Percentiles rank a stretch among this genome's conserved stretches.
Evolutionary conservation across 2,329 filamentous ascomycete genomes (phyloP).

Genomic region (Rhexocercosporidium sp.): DNA sequence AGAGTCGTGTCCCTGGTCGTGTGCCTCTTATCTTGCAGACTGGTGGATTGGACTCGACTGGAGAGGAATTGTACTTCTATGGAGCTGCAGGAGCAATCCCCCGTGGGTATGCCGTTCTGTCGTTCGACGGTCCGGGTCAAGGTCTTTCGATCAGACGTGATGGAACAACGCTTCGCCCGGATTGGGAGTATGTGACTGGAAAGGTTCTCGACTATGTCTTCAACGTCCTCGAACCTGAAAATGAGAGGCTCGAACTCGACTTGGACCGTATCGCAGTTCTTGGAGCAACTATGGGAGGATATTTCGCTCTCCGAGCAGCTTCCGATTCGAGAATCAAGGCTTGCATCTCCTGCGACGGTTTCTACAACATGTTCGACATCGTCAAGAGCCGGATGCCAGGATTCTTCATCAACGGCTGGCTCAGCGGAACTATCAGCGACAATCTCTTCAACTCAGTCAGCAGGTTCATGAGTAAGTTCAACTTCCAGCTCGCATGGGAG

Average conservation of each 20-base stretch:
- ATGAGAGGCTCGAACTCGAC: constrained; percentile 35
- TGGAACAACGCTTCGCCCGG: constrained; percentile 31
- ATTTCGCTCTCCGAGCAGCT: constrained; percentile 51
- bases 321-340: constrained; percentile 50
- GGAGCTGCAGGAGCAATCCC: constrained; percentile 27
- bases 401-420: constrained; percentile 36
- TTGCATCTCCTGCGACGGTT: constrained; percentile 47
- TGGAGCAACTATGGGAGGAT: constrained; percentile 50
- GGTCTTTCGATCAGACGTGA: constrained; percentile 39
- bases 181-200: constrained; percentile 38
- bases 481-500: constrained; percentile 40
- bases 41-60: constrained; percentile 40
- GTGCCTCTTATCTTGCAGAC: constrained; percentile 31
- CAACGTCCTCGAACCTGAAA: constrained; percentile 19
- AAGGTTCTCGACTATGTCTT: constrained; percentile 35
- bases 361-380: constrained; percentile 45
- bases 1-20: constrained; percentile 28
- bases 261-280: constrained; percentile 35
- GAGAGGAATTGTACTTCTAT: constrained; percentile 44
- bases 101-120: constrained; percentile 45
- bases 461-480: constrained; percentile 22
- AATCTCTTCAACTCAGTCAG: constrained; percentile 37
- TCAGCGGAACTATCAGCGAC: constrained; percentile 40
- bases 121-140: constrained; percentile 48
- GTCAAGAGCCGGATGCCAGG: constrained; percentile 34